A percentile compares a stretch with the other conserved stretches of the same genome.
Conservation (phyloP, 2,329 filamentous ascomycete genomes). For the Colletotrichum trifolii region DNA sequence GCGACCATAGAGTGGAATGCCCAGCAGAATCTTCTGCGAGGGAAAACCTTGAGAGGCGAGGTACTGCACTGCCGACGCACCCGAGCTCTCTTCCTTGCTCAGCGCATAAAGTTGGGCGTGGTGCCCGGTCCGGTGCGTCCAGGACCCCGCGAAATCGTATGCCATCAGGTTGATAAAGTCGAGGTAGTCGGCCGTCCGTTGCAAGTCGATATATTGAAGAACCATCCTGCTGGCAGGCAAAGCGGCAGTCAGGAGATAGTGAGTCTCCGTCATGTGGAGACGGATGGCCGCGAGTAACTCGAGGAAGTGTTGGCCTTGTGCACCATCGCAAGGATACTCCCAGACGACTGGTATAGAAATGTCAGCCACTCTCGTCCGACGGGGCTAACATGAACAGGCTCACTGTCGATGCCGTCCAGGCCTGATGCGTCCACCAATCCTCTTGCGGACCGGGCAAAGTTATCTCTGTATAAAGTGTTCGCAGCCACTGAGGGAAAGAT, state of each 20-base stretch:
- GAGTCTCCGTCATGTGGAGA: conserved; percentile 73
- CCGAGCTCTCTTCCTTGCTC: conserved; percentile 70
- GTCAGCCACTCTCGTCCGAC: conserved; percentile 13
- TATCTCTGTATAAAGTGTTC: conserved; percentile 69
- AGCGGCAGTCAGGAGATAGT: conserved; percentile 77
- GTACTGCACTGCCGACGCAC: conserved; percentile 74
- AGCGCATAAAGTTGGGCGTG: conserved; percentile 80
- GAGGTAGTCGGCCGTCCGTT: conserved; percentile 70
- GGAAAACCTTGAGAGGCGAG: conserved; percentile 74
- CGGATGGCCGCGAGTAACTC: conserved; percentile 75
- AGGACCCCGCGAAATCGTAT: conserved; percentile 82
- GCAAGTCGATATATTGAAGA: conserved; percentile 76
- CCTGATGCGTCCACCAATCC: conserved; percentile 77
- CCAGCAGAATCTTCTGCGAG: conserved; percentile 77
- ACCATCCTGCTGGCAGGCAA: conserved; percentile 75
- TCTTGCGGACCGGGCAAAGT: conserved; percentile 75
- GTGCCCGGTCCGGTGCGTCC: conserved; percentile 75
- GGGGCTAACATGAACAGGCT: conserved; percentile 38
- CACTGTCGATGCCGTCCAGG: conserved; percentile 74
- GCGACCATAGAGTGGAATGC: conserved; percentile 80
- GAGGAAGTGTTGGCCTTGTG: conserved; percentile 78
- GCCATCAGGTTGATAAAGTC: conserved; percentile 84
- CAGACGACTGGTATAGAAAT: conserved; percentile 72
- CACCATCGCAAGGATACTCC: conserved; percentile 76
- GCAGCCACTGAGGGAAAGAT: conserved; percentile 76